These are phyloP conservation scores for Incumbomyces delicatus DNA, from an alignment of 2,329 filamentous ascomycete genomes.

Conservation along the genomic window DNA sequence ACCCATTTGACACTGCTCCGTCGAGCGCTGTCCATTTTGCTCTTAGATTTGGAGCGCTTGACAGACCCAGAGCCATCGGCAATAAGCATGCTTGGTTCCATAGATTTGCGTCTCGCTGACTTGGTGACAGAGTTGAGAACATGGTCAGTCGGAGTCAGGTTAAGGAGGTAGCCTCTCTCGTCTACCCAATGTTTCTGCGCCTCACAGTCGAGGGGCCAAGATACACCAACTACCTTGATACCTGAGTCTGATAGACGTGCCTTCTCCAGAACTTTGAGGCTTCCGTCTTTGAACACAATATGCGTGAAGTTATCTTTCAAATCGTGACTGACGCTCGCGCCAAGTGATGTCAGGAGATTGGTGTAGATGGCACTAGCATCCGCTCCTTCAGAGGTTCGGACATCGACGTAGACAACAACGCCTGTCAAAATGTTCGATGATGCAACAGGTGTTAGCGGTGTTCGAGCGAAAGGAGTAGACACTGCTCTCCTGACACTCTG, in stretches of 20 bases:
- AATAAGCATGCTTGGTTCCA: slow-evolving; percentile 63
- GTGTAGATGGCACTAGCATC: slow-evolving; percentile 75
- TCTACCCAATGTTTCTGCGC: slow-evolving; percentile 67
- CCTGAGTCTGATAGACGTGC: slow-evolving; percentile 51
- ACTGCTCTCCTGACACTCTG: slow-evolving; percentile 12
- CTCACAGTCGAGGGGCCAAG: slow-evolving; percentile 81
- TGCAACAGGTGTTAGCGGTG: slow-evolving; percentile 16
- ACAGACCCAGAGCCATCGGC: slow-evolving; percentile 53
- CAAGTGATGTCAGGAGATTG: slow-evolving; percentile 69
- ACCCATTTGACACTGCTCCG: slow-evolving; percentile 9
- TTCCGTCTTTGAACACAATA: slow-evolving; percentile 82
- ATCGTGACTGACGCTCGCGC: slow-evolving; percentile 64
- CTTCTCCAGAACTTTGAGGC: slow-evolving; percentile 70
- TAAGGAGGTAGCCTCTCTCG: slow-evolving; percentile 58
- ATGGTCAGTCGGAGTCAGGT: background rate
- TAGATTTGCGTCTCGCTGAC: slow-evolving; percentile 64
- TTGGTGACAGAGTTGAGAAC: slow-evolving; percentile 59
- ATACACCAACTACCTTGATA: slow-evolving; percentile 77
- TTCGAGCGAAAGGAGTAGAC: slow-evolving; percentile 8
- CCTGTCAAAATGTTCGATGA: slow-evolving; percentile 49
- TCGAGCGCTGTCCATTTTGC: slow-evolving; percentile 5
- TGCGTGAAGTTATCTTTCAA: slow-evolving; percentile 83
- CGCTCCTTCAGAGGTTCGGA: slow-evolving; percentile 69
- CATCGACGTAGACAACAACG: slow-evolving; percentile 72
- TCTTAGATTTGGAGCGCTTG: slow-evolving; percentile 8